Evolutionary conservation across 306 rosid species (phyloP), one percentile per base, ranked within the genome.

Genomic region (Vigna nakashimae): DNA sequence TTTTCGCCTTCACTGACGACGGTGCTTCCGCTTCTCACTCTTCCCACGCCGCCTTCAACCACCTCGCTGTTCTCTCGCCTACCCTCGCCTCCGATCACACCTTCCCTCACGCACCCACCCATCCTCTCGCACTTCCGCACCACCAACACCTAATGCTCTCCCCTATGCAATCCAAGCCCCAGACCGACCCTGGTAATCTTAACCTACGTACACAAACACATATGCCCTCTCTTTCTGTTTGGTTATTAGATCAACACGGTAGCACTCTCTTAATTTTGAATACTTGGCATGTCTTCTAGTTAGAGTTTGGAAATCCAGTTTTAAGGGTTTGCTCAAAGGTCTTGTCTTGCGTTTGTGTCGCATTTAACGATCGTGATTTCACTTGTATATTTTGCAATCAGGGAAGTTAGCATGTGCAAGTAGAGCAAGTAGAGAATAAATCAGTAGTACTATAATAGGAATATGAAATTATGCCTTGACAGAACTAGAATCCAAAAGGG

Each of bases 181-280:
- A 86, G 65, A 62, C 82, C 34, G 85, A 81, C 24, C 82, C 80
- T 10, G 82, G 82, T 80, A 82, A 2, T 16, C 17, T 50, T 4
- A 8, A 52, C 22, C 46, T 42, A 42, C 3, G 1, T 7, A 16
- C 38, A 34, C 38, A 34, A 0, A 24, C 28, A 24, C 2, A 26
- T 26, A 26, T 34, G 38, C 12, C 9, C 2, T 17, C 3, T 9
- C 58, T 7, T 8, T 1, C 7, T 26, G 3, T 7, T 28, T 14
- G 15, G 65, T 30, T 62, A 11, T 24, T 57, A 24, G 26, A 57
- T 58, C 16, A 6, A 15, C 45, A 32, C 20, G 0, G 9, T 42
- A 42, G 1, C 40, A 3, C 17, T 32, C 17, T 53, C 18, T 6
- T 20, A 3, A 14, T 55, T 55, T 55, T 55, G 62, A 55, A 20